Percentiles rank a stretch among this genome's conserved stretches.
phyloP scores from a whole-genome alignment of 2,329 filamentous ascomycete species.

The Colletotrichum sansevieriae region DNA sequence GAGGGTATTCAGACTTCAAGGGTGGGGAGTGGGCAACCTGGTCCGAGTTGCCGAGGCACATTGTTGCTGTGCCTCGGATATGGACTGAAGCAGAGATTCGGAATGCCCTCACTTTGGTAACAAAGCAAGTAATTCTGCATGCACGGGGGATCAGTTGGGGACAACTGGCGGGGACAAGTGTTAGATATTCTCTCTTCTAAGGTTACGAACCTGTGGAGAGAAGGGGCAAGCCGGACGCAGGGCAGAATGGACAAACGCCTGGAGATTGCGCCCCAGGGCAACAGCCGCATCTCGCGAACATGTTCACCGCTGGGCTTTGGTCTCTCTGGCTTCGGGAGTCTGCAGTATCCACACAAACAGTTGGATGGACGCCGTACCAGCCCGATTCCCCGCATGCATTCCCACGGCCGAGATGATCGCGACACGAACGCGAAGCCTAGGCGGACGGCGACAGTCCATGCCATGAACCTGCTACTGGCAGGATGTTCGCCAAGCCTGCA shows the following conservation, averaged over 20 bases:
- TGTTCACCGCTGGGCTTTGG: neutral
- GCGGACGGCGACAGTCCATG: conserved; percentile 2
- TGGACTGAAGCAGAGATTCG: conserved; percentile 8
- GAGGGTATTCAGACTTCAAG: neutral
- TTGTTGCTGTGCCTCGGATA: neutral
- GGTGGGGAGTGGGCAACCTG: neutral
- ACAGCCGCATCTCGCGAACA: conserved; percentile 1
- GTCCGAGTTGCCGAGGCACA: conserved; percentile 2
- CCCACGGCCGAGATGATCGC: neutral
- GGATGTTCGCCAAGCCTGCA: conserved; percentile 3
- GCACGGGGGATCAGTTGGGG: neutral
- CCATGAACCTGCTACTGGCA: neutral
- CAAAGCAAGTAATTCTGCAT: neutral
- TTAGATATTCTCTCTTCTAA: conserved; percentile 2
- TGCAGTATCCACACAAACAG: neutral
- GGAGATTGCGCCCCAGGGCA: neutral
- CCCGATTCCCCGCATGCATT: neutral
- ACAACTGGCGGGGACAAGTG: conserved; percentile 1
- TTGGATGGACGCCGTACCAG: neutral
- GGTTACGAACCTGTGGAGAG: neutral
- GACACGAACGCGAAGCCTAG: neutral
- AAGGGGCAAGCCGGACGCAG: neutral
- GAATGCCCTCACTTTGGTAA: neutral
- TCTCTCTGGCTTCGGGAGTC: neutral
- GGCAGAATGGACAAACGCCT: neutral